Evolutionary conservation across 805 yeast genomes (phyloP).

Genomic region (Teunomyces aglyptinius): DNA sequence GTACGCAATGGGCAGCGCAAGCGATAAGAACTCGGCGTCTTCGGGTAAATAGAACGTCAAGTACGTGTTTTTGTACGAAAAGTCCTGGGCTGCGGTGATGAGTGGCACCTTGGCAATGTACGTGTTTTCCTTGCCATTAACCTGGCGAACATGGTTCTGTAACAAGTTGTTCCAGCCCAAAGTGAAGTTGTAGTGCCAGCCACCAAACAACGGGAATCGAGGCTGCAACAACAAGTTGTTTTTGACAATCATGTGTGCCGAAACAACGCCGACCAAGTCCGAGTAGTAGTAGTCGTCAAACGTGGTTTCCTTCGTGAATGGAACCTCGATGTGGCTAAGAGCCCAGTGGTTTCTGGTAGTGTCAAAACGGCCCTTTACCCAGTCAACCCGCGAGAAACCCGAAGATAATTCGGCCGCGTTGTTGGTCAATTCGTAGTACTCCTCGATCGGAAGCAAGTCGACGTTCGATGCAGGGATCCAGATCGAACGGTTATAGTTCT

Average conservation of each 20-base stretch:
- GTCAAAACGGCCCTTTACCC: slow-evolving; percentile 57
- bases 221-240: slow-evolving; percentile 65
- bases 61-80: slow-evolving; percentile 61
- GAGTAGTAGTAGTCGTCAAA: slow-evolving; percentile 67
- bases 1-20: slow-evolving; percentile 54
- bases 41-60: slow-evolving; percentile 80
- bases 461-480: slow-evolving; percentile 89
- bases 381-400: slow-evolving; percentile 81
- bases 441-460: slow-evolving; percentile 70
- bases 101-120: slow-evolving; percentile 69
- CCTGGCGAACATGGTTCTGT: slow-evolving; percentile 47
- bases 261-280: slow-evolving; percentile 91
- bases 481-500: slow-evolving; percentile 62
- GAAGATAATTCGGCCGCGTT: slow-evolving; percentile 64
- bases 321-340: slow-evolving; percentile 58
- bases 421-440: slow-evolving; percentile 78
- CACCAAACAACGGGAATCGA: slow-evolving; percentile 93
- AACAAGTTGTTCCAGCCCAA: slow-evolving; percentile 84
- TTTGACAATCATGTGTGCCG: slow-evolving; percentile 57
- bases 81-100: slow-evolving; percentile 67
- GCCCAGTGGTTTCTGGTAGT: slow-evolving; percentile 53
- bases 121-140: slow-evolving; percentile 39
- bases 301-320: slow-evolving; percentile 39
- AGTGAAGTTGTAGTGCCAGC: slow-evolving; percentile 94
- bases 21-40: slow-evolving; percentile 61